A percentile compares a stretch with the other conserved stretches of the same genome.
These are phyloP conservation scores for Carallia brachiata DNA, from an alignment of 345 rosid species.

Conservation along the genomic window DNA sequence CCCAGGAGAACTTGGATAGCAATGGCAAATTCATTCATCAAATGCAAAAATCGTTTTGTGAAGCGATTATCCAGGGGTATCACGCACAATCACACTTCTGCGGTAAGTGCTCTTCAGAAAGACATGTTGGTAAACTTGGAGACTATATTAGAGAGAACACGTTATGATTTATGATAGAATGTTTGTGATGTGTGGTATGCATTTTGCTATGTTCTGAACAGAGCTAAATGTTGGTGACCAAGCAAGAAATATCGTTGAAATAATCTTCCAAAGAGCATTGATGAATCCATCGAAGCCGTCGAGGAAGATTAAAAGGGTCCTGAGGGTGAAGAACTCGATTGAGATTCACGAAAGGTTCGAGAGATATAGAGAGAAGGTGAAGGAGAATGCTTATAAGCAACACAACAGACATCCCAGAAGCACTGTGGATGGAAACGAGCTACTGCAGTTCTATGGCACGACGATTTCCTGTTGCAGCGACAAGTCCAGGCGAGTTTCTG, in stretches of 20 bases:
- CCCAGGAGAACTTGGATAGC: conserved; percentile 8
- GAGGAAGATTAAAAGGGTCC: conserved; percentile 36
- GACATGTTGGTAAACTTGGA: not conserved
- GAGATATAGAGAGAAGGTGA: conserved; percentile 41
- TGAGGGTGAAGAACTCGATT: conserved; percentile 42
- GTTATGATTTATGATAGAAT: not conserved
- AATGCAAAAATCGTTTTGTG: conserved; percentile 20
- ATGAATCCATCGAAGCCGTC: conserved; percentile 35
- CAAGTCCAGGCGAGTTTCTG: conserved; percentile 21
- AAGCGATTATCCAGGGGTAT: conserved; percentile 27
- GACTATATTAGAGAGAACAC: not conserved
- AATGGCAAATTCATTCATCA: conserved; percentile 6
- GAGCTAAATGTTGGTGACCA: conserved; percentile 44
- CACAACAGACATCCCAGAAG: conserved; percentile 38
- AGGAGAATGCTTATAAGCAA: conserved; percentile 30
- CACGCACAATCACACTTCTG: conserved; percentile 20
- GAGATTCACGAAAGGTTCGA: conserved; percentile 40
- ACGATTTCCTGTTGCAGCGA: conserved; percentile 38
- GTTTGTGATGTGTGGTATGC: no score
- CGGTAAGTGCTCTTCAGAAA: conserved; percentile 16
- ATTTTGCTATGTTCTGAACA: conserved; percentile 9
- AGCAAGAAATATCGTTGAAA: conserved; percentile 45
- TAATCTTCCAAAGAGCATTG: conserved; percentile 40
- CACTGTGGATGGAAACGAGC: conserved; percentile 51
- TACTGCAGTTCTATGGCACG: conserved; percentile 47